Conservation (phyloP, 768 basidiomycete genomes). For the Lanmaoa pseudosensibilis region DNA sequence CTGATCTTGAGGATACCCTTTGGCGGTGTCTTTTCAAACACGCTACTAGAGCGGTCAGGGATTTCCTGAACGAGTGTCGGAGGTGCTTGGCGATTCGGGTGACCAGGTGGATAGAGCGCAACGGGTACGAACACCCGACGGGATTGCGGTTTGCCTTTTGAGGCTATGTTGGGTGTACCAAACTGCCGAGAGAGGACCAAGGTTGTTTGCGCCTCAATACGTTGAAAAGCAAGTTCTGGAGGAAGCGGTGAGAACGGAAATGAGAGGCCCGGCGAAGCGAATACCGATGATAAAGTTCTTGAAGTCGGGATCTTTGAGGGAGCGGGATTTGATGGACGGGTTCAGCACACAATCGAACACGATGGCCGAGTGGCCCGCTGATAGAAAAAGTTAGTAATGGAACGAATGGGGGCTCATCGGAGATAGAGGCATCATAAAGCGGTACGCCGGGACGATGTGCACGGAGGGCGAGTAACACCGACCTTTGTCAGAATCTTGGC, state of each 20-base stretch:
- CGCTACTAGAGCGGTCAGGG: conserved; percentile 45
- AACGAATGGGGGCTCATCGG: background rate
- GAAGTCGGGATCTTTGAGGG: conserved; percentile 61
- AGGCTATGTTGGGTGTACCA: conserved; percentile 71
- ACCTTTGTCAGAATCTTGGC: conserved; percentile 73
- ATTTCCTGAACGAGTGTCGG: conserved; percentile 29
- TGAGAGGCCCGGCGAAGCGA: background rate
- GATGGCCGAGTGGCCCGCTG: conserved; percentile 67
- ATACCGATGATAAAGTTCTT: conserved; percentile 69
- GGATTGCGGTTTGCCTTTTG: conserved; percentile 66
- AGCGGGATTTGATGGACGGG: conserved; percentile 55
- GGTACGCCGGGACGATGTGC: background rate
- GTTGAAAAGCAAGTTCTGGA: conserved; percentile 67
- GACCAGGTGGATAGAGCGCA: conserved; percentile 35
- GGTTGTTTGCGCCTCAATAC: conserved; percentile 59
- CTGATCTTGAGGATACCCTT: conserved; percentile 47
- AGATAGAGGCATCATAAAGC: conserved; percentile 16
- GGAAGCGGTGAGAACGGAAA: conserved; percentile 14
- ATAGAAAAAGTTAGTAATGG: conserved; percentile 7
- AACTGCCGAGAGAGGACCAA: conserved; percentile 68
- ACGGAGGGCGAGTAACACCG: conserved; percentile 16
- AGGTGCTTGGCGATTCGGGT: conserved; percentile 15
- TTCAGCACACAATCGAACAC: conserved; percentile 78
- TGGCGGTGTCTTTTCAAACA: conserved; percentile 20
- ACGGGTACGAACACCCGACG: conserved; percentile 59